Conservation (phyloP, 2,329 filamentous ascomycete species). For the Ceratocystis diversiconidia region DNA sequence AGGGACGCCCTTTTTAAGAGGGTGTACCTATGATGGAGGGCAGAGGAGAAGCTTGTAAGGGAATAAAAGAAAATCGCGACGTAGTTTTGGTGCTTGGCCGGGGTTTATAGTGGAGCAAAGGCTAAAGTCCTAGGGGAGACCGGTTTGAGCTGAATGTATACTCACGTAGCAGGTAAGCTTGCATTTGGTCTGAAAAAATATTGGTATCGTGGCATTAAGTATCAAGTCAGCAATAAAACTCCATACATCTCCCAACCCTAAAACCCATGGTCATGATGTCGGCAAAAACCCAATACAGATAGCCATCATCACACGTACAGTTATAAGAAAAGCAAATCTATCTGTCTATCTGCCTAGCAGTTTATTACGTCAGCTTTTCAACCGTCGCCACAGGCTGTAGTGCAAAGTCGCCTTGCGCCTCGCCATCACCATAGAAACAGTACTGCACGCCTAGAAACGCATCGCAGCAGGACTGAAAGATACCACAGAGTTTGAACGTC, state of each 20-base stretch:
- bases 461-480: slow-evolving; percentile 70
- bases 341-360: neutral
- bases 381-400: slow-evolving; percentile 15
- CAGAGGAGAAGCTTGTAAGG: neutral
- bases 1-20: no score
- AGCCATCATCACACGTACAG: neutral
- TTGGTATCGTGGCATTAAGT: no score
- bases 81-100: no score
- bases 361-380: slow-evolving; percentile 15
- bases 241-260: no score
- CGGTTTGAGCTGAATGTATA: no score
- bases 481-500: slow-evolving; percentile 69
- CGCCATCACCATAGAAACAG: slow-evolving; percentile 43
- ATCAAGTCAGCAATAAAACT: no score
- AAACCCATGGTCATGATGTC: no score
- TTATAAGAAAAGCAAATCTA: neutral
- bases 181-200: no score
- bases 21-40: neutral
- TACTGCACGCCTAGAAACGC: slow-evolving; percentile 61
- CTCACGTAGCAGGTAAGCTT: no score
- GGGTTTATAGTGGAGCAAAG: no score
- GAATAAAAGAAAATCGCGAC: no score
- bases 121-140: no score
- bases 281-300: neutral
- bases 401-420: slow-evolving; percentile 15